Evolutionary conservation across 768 basidiomycete species (phyloP).

Genomic region (Pholiota molesta): DNA sequence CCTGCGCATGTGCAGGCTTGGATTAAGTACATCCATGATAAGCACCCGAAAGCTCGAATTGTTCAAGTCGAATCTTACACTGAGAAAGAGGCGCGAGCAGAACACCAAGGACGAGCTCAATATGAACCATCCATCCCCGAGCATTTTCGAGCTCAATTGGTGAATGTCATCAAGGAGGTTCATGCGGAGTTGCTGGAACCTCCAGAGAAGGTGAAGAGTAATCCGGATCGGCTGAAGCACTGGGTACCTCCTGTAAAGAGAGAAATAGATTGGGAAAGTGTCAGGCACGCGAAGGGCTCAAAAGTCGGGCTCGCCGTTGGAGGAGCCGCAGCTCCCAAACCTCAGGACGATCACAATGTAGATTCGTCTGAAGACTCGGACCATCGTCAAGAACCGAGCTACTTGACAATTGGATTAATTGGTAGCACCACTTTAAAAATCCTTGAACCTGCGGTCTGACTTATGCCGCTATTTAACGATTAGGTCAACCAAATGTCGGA

Average conservation of each 20-base stretch:
- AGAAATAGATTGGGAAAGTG: slow-evolving; percentile 75
- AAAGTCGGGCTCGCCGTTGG: slow-evolving; percentile 49
- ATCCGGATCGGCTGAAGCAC: slow-evolving; percentile 47
- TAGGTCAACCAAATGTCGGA: slow-evolving; percentile 95
- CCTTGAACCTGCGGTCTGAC: not conserved
- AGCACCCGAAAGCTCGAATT: slow-evolving; percentile 58
- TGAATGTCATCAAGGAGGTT: slow-evolving; percentile 63
- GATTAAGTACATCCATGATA: slow-evolving; percentile 58
- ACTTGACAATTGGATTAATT: slow-evolving; percentile 81
- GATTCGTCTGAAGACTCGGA: slow-evolving; percentile 20
- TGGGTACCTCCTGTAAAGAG: slow-evolving; percentile 72
- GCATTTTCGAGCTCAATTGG: slow-evolving; percentile 62
- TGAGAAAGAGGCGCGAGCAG: slow-evolving; percentile 43
- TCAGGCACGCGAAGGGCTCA: slow-evolving; percentile 47
- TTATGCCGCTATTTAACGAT: not conserved
- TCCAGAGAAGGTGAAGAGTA: slow-evolving; percentile 56
- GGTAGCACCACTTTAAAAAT: slow-evolving; percentile 40
- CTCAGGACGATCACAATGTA: slow-evolving; percentile 24
- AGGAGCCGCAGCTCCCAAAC: slow-evolving; percentile 36
- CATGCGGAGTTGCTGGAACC: slow-evolving; percentile 72
- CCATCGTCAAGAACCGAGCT: slow-evolving; percentile 47
- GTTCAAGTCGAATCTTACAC: slow-evolving; percentile 80
- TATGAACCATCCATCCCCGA: slow-evolving; percentile 72
- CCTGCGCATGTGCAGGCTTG: slow-evolving; percentile 64
- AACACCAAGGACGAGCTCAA: slow-evolving; percentile 48